Evolutionary conservation across 805 yeast genomes (phyloP).

Genomic region (Cyberlindnera misumaiensis): DNA sequence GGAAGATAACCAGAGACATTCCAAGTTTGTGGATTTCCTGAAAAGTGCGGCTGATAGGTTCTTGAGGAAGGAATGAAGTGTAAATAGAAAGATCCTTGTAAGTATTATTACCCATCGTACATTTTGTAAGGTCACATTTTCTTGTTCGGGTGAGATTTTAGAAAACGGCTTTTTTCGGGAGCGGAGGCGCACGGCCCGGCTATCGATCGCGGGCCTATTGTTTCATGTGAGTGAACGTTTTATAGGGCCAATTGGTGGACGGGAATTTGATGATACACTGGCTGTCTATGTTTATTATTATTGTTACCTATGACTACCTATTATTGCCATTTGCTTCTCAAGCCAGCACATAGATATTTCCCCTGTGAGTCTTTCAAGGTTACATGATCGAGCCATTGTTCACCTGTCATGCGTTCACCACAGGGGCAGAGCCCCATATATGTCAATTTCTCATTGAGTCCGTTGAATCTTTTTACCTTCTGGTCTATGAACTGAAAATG

Average conservation of each 20-base stretch:
- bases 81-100: background rate
- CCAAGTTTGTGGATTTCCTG: slow-evolving; percentile 13
- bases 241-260: too few relatives aligned
- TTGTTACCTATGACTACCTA: too few relatives aligned
- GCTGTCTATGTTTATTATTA: too few relatives aligned
- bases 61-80: slow-evolving; percentile 1
- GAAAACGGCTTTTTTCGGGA: too few relatives aligned
- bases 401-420: slow-evolving; percentile 41
- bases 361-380: slow-evolving; percentile 20
- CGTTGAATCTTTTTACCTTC: slow-evolving; percentile 30
- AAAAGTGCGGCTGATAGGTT: slow-evolving; percentile 16
- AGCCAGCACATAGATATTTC: slow-evolving; percentile 4
- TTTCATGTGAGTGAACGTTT: too few relatives aligned
- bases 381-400: slow-evolving; percentile 55
- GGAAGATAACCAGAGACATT: slow-evolving; percentile 5
- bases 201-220: too few relatives aligned
- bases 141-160: too few relatives aligned
- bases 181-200: too few relatives aligned
- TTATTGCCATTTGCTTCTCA: slow-evolving; percentile 6
- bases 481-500: slow-evolving; percentile 50
- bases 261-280: too few relatives aligned
- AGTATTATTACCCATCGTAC: too few relatives aligned
- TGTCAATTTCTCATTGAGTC: slow-evolving; percentile 44
- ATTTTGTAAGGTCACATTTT: too few relatives aligned
- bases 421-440: slow-evolving; percentile 50